Base-by-base conservation (phyloP, 306 rosid genomes). In the Mimosa pudica region DNA sequence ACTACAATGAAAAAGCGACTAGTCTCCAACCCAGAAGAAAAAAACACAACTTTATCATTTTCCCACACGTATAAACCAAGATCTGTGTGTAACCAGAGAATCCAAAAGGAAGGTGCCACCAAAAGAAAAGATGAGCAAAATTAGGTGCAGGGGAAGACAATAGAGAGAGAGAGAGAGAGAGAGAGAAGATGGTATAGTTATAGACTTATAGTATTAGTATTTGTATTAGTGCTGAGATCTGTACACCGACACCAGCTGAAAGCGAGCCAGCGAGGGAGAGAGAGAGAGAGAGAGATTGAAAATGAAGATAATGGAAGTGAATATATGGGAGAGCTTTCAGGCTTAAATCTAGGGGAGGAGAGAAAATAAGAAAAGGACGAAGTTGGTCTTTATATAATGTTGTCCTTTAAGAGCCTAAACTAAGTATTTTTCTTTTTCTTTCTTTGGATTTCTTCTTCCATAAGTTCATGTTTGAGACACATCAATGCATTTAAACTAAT, bases 201-300 rank as follows among this genome's bases (percentile, higher is more conserved):
- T 24, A 24, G 30, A 24, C 30, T 24, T 24, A 24, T 24, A 24
- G 30, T 24, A 24, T 24, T 24, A 24, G 30, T 24, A 24, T 24
- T 24, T 24, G 30, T 24, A 24, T 24, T 24, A 24, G 74, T 79
- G 79, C 77, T 87, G 81, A 90, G 97, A 92, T 90, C 96, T 86
- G 87, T 30, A 75, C 96, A 90, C 97, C 97, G 96, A 92, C 97
- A 92, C 82, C 46, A 69, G 66, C 68, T 48, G 80, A 44, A 38
- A 20, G 35, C 14, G 20, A 81, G 68, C 76, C 54, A 71, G 48
- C 58, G 42, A n/a, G 45, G 42, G 62, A 77, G 38, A 11, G 60
- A n/a, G 30, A 49, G 13, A 48, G 3, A 63, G 30, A 52, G 77
- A 73, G 55, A 73, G 77, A 81, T 32, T 54, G 81, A 74, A 60